A percentile compares a stretch with the other conserved stretches of the same genome.
Evolutionary conservation across 83 land plant genomes (phyloP).

Genomic region (Isoetes engelmannii): DNA sequence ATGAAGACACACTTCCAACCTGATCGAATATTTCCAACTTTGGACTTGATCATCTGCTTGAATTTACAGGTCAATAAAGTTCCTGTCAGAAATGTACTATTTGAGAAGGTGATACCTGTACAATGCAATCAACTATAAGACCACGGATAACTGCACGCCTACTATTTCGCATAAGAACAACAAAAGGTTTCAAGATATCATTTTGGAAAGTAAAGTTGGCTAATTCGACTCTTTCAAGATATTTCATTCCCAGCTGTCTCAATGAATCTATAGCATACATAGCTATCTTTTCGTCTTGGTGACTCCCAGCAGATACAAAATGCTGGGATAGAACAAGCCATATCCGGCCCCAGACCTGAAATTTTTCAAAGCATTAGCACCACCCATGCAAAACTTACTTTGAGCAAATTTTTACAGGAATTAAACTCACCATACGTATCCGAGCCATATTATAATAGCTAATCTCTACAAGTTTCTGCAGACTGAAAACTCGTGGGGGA

Average conservation of each 20-base stretch:
- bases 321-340: conserved; percentile 86
- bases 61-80: conserved; percentile 1
- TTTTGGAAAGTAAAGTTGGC: conserved; percentile 89
- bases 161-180: conserved; percentile 74
- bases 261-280: conserved; percentile 99
- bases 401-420: not conserved
- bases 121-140: conserved; percentile 96
- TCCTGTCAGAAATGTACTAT: not conserved
- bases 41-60: conserved; percentile 91
- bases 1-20: conserved; percentile 96
- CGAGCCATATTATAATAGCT: conserved; percentile 96
- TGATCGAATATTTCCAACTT: conserved; percentile 86
- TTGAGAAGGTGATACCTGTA: conserved; percentile 47
- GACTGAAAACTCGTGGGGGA: conserved; percentile 91
- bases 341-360: conserved; percentile 95
- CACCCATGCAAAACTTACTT: not conserved
- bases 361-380: not conserved
- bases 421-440: conserved; percentile 68
- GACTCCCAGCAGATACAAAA: conserved; percentile 95
- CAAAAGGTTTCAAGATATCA: conserved; percentile 95
- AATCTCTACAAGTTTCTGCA: conserved; percentile 96
- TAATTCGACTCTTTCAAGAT: conserved; percentile 86
- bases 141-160: conserved; percentile 54
- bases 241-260: conserved; percentile 92
- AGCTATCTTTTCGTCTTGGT: conserved; percentile 86